A percentile compares a stretch with the other conserved stretches of the same genome.
Conservation (phyloP, 768 basidiomycete species). For the Serendipita vermifera region DNA sequence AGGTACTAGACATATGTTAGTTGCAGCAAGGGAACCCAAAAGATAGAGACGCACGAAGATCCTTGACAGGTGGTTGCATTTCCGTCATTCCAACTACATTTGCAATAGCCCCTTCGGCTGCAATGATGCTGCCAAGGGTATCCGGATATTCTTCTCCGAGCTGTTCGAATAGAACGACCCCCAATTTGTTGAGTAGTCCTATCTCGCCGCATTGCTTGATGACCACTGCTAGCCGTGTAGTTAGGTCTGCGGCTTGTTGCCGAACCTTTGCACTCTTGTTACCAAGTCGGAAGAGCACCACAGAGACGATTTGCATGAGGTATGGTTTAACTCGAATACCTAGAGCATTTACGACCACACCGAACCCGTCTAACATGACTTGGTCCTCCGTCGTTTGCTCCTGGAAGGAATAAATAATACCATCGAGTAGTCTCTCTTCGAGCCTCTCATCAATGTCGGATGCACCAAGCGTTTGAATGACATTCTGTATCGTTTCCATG, state of each 20-base stretch:
- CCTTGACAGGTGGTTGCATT: constrained; percentile 99
- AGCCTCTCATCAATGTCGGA: constrained; percentile 94
- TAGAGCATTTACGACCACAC: constrained; percentile 92
- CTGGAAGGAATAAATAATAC: constrained; percentile 99
- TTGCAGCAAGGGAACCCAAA: not conserved
- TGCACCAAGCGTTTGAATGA: constrained; percentile 85
- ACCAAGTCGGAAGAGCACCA: constrained; percentile 96
- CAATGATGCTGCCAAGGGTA: constrained; percentile 94
- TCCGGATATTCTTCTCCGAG: constrained; percentile 99
- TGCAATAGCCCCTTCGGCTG: constrained; percentile 95
- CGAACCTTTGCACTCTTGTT: constrained; percentile 99
- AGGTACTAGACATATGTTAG: constrained; percentile 51
- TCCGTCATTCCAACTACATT: constrained; percentile 99
- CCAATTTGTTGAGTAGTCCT: constrained; percentile 83
- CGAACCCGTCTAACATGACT: constrained; percentile 98
- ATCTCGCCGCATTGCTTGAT: constrained; percentile 99
- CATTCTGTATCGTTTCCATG: constrained; percentile 99
- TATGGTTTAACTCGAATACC: constrained; percentile 97
- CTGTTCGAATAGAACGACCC: constrained; percentile 94
- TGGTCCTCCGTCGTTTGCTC: constrained; percentile 98
- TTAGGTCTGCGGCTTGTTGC: constrained; percentile 97
- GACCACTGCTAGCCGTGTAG: constrained; percentile 87
- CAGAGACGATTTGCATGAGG: constrained; percentile 96
- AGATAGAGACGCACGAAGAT: constrained; percentile 61
- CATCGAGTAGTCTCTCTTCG: constrained; percentile 88